Percentiles rank a stretch among this genome's conserved stretches.
phyloP scores from a whole-genome alignment of 2,329 filamentous ascomycete species.

The Fusarium pseudocircinatum region DNA sequence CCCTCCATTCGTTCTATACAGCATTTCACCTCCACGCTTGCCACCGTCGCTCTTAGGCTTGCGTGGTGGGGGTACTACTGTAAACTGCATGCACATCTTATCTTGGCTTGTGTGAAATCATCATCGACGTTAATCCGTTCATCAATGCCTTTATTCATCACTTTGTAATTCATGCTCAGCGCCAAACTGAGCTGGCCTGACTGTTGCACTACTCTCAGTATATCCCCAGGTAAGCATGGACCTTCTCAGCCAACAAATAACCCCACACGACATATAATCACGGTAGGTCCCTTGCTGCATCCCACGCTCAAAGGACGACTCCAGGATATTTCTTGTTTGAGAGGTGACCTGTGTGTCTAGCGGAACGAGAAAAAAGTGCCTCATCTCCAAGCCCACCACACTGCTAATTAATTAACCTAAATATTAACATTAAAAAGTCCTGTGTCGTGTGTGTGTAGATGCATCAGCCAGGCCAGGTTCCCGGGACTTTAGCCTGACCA shows the following conservation, averaged over 20 bases:
- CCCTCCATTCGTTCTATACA: slow-evolving; percentile 30
- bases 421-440: slow-evolving; percentile 8
- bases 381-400: background rate
- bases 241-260: slow-evolving; percentile 16
- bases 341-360: background rate
- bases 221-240: background rate
- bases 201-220: background rate
- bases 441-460: slow-evolving; percentile 4
- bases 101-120: slow-evolving; percentile 31
- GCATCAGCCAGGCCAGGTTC: background rate
- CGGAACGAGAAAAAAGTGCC: slow-evolving; percentile 1
- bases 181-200: slow-evolving; percentile 24
- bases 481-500: slow-evolving; percentile 21
- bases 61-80: slow-evolving; percentile 24
- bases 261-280: slow-evolving; percentile 15
- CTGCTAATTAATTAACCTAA: slow-evolving; percentile 9
- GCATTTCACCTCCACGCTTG: slow-evolving; percentile 25
- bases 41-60: slow-evolving; percentile 12
- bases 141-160: slow-evolving; percentile 8
- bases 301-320: background rate
- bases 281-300: slow-evolving; percentile 1
- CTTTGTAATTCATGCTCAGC: background rate
- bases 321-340: background rate
- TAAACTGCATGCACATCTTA: slow-evolving; percentile 25
- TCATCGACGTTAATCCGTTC: slow-evolving; percentile 23